Conservation (phyloP, 2,329 filamentous ascomycete genomes). For the Talaromyces piceae region DNA sequence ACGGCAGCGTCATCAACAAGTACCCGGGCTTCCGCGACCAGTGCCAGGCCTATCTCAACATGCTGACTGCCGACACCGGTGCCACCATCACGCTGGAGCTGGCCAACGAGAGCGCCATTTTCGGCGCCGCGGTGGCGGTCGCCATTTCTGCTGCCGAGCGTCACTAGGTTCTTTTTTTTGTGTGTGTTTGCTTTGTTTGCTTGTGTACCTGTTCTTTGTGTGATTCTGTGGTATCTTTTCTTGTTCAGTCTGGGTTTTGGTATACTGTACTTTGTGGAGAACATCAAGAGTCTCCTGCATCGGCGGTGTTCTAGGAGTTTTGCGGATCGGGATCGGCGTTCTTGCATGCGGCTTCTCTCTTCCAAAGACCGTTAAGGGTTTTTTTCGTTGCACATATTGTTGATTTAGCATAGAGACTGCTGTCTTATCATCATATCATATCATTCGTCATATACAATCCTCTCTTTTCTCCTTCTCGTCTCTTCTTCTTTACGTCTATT, state of each 20-base stretch:
- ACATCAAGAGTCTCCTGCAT: too few species aligned
- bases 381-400: slow-evolving; percentile 9
- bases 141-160: slow-evolving; percentile 34
- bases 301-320: too few species aligned
- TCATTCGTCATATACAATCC: slow-evolving; percentile 6
- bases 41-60: slow-evolving; percentile 38
- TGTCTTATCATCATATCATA: neutral
- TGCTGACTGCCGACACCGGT: slow-evolving; percentile 24
- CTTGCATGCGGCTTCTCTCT: too few species aligned
- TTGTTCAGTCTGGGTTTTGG: too few species aligned
- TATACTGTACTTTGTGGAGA: too few species aligned
- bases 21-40: slow-evolving; percentile 42
- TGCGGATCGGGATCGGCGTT: too few species aligned
- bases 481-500: too few species aligned
- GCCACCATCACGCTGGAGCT: slow-evolving; percentile 32
- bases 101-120: slow-evolving; percentile 38
- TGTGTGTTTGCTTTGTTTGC: neutral
- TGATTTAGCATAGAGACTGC: neutral
- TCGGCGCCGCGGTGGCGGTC: slow-evolving; percentile 42
- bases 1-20: slow-evolving; percentile 47
- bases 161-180: neutral
- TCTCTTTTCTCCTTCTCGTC: slow-evolving; percentile 1
- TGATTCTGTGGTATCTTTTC: too few species aligned
- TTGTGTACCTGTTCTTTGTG: neutral
- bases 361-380: too few species aligned